These are phyloP conservation scores for Funneliformis mosseae DNA, from an alignment of 192 early-diverging fungal species.

Conservation along the genomic window DNA sequence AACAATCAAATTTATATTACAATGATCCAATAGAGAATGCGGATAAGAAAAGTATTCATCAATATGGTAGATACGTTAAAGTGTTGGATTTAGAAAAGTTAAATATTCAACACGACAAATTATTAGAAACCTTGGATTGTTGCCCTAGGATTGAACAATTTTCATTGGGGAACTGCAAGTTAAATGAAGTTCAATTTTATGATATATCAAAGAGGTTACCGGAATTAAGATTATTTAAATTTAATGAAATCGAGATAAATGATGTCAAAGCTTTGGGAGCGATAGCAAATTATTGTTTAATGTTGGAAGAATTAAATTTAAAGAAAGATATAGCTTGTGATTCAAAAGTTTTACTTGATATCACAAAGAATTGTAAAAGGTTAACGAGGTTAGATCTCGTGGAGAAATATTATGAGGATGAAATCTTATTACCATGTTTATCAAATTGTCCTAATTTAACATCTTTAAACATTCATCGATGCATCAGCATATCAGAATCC, in stretches of 20 bases:
- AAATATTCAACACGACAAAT: neutral
- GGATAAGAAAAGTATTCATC: conserved; percentile 6
- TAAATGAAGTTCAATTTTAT: neutral
- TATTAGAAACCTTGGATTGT: conserved; percentile 17
- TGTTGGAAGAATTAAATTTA: conserved; percentile 25
- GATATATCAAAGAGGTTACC: conserved; percentile 3
- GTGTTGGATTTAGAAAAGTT: conserved; percentile 21
- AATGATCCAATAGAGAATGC: neutral
- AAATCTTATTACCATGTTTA: neutral
- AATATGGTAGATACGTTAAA: conserved; percentile 20
- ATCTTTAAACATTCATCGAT: conserved; percentile 17
- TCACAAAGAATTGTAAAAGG: conserved; percentile 10
- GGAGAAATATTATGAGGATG: conserved; percentile 18
- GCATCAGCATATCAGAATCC: conserved; percentile 6
- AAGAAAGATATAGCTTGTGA: conserved; percentile 24
- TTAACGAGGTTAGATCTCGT: neutral
- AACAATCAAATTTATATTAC: neutral
- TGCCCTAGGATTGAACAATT: conserved; percentile 20
- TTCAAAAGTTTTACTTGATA: neutral
- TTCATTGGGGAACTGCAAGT: neutral
- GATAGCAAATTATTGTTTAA: conserved; percentile 10
- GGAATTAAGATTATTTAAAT: conserved; percentile 14
- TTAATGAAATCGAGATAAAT: neutral
- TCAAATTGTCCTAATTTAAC: conserved; percentile 12
- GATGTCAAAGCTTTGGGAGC: neutral